These are phyloP conservation scores for Alternaria infectoria DNA, from an alignment of 2,329 filamentous ascomycete genomes.

Conservation along the genomic window DNA sequence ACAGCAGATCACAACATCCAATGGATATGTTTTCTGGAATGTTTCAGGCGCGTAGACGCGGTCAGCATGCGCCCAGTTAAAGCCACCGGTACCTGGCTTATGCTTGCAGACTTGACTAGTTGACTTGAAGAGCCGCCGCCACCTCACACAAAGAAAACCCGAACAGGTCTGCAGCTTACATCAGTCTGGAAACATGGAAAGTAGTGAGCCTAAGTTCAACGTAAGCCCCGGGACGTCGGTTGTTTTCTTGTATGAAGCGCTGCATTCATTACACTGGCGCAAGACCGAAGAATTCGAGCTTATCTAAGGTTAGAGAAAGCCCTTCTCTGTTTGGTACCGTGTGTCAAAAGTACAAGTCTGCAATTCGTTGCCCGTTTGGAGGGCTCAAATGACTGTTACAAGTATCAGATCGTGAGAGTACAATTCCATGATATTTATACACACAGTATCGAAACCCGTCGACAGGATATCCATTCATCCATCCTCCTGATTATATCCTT, in stretches of 20 bases:
- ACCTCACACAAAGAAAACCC: background rate
- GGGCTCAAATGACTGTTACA: background rate
- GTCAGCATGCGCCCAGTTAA: background rate
- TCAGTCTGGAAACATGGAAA: background rate
- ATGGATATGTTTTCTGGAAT: background rate
- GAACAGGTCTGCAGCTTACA: background rate
- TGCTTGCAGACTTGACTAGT: background rate
- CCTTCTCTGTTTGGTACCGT: background rate
- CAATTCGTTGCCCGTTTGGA: background rate
- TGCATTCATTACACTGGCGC: background rate
- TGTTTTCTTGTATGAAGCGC: background rate
- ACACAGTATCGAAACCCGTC: background rate
- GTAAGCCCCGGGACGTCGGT: background rate
- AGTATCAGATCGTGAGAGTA: background rate
- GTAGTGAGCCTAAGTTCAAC: background rate
- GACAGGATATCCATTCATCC: background rate
- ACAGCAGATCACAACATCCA: background rate
- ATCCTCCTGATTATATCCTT: background rate
- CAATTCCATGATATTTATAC: background rate
- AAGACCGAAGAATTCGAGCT: background rate
- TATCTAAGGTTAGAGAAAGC: background rate
- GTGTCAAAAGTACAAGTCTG: background rate
- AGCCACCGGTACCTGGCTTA: background rate
- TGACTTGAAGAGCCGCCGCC: background rate
- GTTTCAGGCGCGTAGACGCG: background rate